These are phyloP conservation scores for Micromonas commoda DNA, from an alignment of 139 green algal species.

Conservation along the genomic window DNA sequence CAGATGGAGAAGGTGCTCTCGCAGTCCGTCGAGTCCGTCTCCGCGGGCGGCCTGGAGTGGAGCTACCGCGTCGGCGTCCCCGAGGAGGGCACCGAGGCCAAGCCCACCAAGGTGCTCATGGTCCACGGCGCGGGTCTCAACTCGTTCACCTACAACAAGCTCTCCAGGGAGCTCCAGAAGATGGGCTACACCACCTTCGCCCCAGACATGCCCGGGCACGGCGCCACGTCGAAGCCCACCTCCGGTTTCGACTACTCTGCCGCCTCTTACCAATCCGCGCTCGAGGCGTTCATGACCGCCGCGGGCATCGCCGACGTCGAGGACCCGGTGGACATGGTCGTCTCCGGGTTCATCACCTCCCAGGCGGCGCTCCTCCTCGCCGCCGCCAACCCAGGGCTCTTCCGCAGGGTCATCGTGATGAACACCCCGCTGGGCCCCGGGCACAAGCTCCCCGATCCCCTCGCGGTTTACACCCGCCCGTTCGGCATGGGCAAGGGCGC, in stretches of 20 bases:
- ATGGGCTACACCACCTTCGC: not conserved
- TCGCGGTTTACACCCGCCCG: conserved; percentile 3
- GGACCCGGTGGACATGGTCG: not conserved
- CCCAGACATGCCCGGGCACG: not conserved
- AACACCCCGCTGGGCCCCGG: conserved; percentile 9
- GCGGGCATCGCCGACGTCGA: not conserved
- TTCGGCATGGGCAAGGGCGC: conserved; percentile 17
- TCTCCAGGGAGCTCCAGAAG: not conserved
- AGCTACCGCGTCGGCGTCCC: not conserved
- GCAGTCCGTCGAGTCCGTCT: not conserved
- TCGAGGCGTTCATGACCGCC: conserved; percentile 2
- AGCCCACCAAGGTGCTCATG: not conserved
- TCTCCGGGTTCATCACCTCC: conserved; percentile 10
- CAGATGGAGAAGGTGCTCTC: conserved; percentile 3
- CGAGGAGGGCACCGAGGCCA: not conserved
- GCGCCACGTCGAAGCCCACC: conserved; percentile 4
- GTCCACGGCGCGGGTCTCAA: not conserved
- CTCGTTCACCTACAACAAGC: not conserved
- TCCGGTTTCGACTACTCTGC: not conserved
- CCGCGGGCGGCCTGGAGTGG: not conserved
- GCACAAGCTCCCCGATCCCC: not conserved
- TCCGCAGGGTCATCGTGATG: conserved; percentile 12
- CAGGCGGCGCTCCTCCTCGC: conserved; percentile 12
- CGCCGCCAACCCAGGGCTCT: conserved; percentile 5
- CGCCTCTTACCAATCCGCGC: not conserved